Percentiles rank a stretch among this genome's conserved stretches.
Evolutionary conservation across 208 protist genomes (phyloP).

Genomic region (Acanthamoeba healyi): DNA sequence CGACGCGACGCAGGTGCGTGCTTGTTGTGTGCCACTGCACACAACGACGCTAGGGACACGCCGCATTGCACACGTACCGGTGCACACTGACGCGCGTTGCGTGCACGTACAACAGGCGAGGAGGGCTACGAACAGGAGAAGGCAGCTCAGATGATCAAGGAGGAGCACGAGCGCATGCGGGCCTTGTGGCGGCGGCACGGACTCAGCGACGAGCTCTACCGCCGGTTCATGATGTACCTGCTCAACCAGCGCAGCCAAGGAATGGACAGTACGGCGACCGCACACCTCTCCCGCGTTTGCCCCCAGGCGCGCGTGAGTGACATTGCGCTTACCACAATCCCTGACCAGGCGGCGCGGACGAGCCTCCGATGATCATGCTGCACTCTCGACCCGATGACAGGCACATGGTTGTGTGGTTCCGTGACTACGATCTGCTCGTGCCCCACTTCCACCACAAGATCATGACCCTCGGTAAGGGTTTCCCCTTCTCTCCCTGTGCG

Average conservation of each 20-base stretch:
- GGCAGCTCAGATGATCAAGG: not conserved
- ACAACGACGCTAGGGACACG: too few species aligned
- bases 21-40: too few species aligned
- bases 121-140: slow-evolving; percentile 36
- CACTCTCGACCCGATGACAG: slow-evolving; percentile 7
- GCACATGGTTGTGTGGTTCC: slow-evolving; percentile 33
- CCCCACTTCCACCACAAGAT: slow-evolving; percentile 16
- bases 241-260: slow-evolving; percentile 36
- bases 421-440: slow-evolving; percentile 22
- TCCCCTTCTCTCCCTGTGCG: too few species aligned
- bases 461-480: not conserved
- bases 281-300: too few species aligned
- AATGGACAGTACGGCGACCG: slow-evolving; percentile 36
- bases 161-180: not conserved
- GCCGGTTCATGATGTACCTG: slow-evolving; percentile 6
- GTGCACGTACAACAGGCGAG: not conserved
- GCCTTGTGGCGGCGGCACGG: not conserved
- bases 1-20: not conserved
- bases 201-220: not conserved
- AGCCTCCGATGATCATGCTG: slow-evolving; percentile 18
- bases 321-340: too few species aligned
- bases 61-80: too few species aligned
- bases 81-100: not conserved
- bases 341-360: slow-evolving; percentile 5
- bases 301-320: too few species aligned